Percentiles rank a stretch among this genome's conserved stretches.
Evolutionary conservation across 331 rosid species (phyloP).

Genomic region (Dryas integrifolia): DNA sequence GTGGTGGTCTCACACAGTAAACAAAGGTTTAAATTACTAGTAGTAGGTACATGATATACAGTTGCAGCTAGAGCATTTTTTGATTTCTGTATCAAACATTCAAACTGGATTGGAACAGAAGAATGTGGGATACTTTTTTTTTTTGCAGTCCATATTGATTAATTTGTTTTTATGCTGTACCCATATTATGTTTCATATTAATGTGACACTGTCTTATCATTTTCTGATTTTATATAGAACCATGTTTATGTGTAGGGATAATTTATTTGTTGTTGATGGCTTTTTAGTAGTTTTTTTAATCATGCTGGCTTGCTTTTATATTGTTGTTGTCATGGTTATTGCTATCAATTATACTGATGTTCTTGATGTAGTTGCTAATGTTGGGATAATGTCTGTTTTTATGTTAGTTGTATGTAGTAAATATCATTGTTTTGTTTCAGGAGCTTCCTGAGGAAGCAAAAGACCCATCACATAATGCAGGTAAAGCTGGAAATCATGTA

Average conservation of each 20-base stretch:
- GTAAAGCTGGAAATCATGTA: slow-evolving; percentile 43
- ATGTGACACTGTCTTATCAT: neutral
- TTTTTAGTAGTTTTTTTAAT: neutral
- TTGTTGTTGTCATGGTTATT: slow-evolving; percentile 4
- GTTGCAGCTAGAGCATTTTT: too few relatives aligned
- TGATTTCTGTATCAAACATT: too few relatives aligned
- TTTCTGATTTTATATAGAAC: neutral
- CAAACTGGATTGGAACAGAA: too few relatives aligned
- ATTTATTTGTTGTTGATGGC: neutral
- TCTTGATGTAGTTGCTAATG: neutral
- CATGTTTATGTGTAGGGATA: neutral
- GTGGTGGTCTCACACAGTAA: neutral
- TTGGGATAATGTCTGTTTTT: slow-evolving; percentile 14
- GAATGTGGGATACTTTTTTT: neutral
- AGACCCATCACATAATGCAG: slow-evolving; percentile 34
- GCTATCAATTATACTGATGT: neutral
- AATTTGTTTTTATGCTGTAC: too few relatives aligned
- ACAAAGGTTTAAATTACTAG: neutral
- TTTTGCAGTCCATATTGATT: neutral
- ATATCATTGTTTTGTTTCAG: slow-evolving; percentile 42
- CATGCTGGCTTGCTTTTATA: neutral
- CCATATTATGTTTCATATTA: neutral
- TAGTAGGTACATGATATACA: too few relatives aligned
- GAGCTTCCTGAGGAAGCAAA: slow-evolving; percentile 50
- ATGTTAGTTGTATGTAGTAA: slow-evolving; percentile 5